phyloP scores from a whole-genome alignment of 2,329 filamentous ascomycete genomes.

The Fusarium foetens region DNA sequence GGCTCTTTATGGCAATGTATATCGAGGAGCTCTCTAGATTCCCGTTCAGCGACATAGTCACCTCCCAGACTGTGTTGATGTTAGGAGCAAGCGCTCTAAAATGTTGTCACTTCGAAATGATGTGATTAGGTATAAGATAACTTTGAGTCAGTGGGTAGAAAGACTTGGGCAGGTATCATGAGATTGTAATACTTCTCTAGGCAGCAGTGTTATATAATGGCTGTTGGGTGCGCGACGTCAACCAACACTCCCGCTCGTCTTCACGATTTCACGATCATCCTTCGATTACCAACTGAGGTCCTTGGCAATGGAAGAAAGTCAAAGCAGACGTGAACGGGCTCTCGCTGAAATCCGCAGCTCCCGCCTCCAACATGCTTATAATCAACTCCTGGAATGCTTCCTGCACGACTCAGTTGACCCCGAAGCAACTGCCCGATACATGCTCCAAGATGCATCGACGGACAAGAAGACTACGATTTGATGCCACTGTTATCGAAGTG shows the following conservation, averaged over 20 bases:
- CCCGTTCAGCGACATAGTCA: not conserved
- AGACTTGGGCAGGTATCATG: not conserved
- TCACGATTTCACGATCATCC: accelerated
- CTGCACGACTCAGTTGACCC: not conserved
- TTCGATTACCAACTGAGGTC: accelerated
- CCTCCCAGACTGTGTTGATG: not conserved
- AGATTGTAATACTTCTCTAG: not conserved
- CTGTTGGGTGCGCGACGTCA: accelerated
- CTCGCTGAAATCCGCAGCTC: accelerated
- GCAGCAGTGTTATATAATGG: not conserved
- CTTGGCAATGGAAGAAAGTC: accelerated
- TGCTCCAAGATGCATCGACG: not conserved
- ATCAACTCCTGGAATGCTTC: not conserved
- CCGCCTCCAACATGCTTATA: not conserved
- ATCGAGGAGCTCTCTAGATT: not conserved
- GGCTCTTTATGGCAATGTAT: not conserved
- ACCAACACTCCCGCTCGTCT: accelerated
- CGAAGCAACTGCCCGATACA: not conserved
- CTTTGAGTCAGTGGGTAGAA: not conserved
- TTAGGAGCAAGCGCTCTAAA: too few relatives aligned
- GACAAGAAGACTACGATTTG: not conserved
- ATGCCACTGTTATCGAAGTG: not conserved
- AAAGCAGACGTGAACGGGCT: accelerated
- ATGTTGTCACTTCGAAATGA: not conserved
- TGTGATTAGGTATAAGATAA: accelerated